Evolutionary conservation across 1,284 basidiomycete genomes (phyloP), one percentile per base, ranked within the genome.

Genomic region (Puccinia triticina): DNA sequence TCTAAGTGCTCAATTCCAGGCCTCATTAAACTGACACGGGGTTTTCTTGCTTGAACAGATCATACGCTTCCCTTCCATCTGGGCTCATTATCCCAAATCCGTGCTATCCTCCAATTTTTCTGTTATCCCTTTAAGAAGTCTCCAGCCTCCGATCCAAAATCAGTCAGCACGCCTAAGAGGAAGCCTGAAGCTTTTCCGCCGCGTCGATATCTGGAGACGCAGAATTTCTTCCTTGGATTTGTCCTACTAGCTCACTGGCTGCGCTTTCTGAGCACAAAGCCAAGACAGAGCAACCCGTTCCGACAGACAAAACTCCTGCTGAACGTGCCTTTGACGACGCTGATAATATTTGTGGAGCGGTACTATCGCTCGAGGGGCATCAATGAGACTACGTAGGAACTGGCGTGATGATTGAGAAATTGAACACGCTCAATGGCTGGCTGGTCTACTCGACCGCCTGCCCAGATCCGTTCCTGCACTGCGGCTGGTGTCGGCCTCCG

Each of bases 61-160:
- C 53, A 43, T 80, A 1, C 67, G 11, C 18, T 80, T 80, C 34
- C 78, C 78, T 5, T n/a, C 73, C 29, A 69, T 80, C 29, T 73
- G 55, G 23, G 32, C 34, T 34, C 59, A n/a, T n/a, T n/a, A n/a
- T n/a, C n/a, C n/a, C n/a, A n/a, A n/a, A n/a, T n/a, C n/a, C n/a
- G n/a, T n/a, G n/a, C n/a, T n/a, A n/a, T n/a, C n/a, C n/a, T n/a
- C n/a, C n/a, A n/a, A n/a, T n/a, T n/a, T n/a, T n/a, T n/a, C n/a
- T n/a, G n/a, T n/a, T n/a, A n/a, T n/a, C n/a, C n/a, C n/a, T n/a
- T n/a, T n/a, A n/a, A n/a, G n/a, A n/a, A n/a, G n/a, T n/a, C n/a
- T n/a, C n/a, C n/a, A n/a, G n/a, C n/a, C n/a, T n/a, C n/a, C n/a
- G n/a, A n/a, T n/a, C n/a, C n/a, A n/a, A n/a, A n/a, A n/a, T n/a